Evolutionary conservation across 768 basidiomycete species (phyloP), one percentile per base, ranked within the genome.

Genomic region (Lactarius pseudohatsudake): DNA sequence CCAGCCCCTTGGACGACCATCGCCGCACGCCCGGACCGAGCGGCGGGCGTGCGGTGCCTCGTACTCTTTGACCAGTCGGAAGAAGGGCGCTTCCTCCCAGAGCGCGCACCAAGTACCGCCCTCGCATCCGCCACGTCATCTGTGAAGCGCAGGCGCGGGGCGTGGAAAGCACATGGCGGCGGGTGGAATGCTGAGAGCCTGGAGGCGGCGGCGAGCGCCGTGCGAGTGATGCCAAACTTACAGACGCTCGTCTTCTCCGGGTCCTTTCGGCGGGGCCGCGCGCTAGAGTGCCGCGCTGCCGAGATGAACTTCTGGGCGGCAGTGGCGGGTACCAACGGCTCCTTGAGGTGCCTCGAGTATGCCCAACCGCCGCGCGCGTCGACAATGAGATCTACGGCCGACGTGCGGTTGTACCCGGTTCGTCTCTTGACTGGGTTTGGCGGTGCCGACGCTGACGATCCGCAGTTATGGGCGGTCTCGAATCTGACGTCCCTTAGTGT

Each of bases 401-500:
- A 54, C 2, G 34, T 59, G 1, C 57, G 13, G 2, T 7, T 59
- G 22, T 38, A 56, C 30, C 58, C 64, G 47, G 58, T 65, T 18
- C 50, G 59, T 65, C 16, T 20, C 0, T 9, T n/a, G 34, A 41
- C 15, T n/a, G 1, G 4, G 13, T 1, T 36, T 16, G 0, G 11
- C 9, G 5, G 4, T 30, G 30, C 30, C 30, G 7, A 4, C 4
- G 18, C 10, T 40, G 45, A 59, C n/a, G 4, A 3, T 36, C 4
- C 4, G 38, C 38, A 65, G 64, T 16, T 65, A 18, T 65, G 50
- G 64, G 22, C 64, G 8, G 22, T 65, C 38, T 59, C 57, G 22
- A 55, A 60, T 10, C 59, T 65, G 3, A 65, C 64, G 6, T 54
- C 54, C 15, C 50, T 65, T 7, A 65, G 58, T 38, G 58, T 65